phyloP scores from a whole-genome alignment of 2,329 filamentous ascomycete species.

The Alternaria panax region DNA sequence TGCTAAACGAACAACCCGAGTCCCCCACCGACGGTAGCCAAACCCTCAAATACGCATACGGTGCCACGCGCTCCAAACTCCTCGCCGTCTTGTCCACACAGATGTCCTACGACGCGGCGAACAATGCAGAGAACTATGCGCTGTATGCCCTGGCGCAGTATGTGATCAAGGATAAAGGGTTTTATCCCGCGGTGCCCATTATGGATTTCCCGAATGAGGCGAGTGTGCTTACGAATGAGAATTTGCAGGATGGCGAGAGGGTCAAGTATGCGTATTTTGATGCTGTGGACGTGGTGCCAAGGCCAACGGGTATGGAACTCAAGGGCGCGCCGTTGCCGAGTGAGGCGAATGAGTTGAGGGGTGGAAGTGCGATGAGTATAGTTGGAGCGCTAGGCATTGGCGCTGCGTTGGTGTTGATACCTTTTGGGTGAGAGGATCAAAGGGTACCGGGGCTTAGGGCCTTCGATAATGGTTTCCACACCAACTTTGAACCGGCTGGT shows the following conservation, averaged over 20 bases:
- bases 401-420: too few relatives aligned
- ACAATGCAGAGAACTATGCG: conserved; percentile 48
- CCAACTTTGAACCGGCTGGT: too few relatives aligned
- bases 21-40: conserved; percentile 29
- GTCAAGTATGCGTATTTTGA: conserved; percentile 41
- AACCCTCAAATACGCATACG: conserved; percentile 44
- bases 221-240: conserved; percentile 42
- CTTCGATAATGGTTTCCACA: too few relatives aligned
- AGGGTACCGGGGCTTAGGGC: too few relatives aligned
- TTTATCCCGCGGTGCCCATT: conserved; percentile 42
- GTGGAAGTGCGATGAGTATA: too few relatives aligned
- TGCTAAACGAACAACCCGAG: conserved; percentile 36
- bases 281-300: conserved; percentile 35
- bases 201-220: conserved; percentile 43
- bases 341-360: too few relatives aligned
- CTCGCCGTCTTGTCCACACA: conserved; percentile 42
- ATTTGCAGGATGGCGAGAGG: conserved; percentile 42
- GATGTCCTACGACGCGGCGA: conserved; percentile 41
- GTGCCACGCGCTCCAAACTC: conserved; percentile 43
- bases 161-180: conserved; percentile 35
- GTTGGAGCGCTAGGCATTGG: too few relatives aligned
- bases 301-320: conserved; percentile 23
- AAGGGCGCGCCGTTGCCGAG: conserved; percentile 32
- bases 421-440: too few relatives aligned
- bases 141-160: conserved; percentile 45